Base-by-base conservation (phyloP, 2,329 filamentous ascomycete species). In the Pseudogymnoascus sp. region DNA sequence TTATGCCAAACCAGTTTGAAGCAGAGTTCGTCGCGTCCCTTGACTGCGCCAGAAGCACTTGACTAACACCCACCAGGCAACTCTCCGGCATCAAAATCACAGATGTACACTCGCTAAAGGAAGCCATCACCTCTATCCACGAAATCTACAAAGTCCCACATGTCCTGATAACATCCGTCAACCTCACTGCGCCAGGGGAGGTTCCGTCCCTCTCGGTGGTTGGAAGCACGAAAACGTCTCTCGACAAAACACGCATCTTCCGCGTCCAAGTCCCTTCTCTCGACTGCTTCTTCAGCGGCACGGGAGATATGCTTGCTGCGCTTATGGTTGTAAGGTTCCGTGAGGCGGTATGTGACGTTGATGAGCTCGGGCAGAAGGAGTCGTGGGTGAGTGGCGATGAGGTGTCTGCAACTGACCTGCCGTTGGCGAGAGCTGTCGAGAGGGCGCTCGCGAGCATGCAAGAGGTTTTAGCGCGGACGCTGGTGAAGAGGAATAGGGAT, bases 221-320 rank as follows among this genome's bases (percentile, higher is more conserved):
- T 62, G 92, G 92, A 61, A 92, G 89, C 9, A 91, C 86, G 15
- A 69, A 70, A 59, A 86, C 82, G 2, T 79, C 79, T 1, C 76
- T 80, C 60, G 83, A 84, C 66, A 79, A 79, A 41, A 85, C 93
- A 0, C 87, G 94, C n/a, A 81, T 93, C 60, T 99, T 97, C 79
- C 86, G 88, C 69, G 87, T 97, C 69, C 85, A 89, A 61, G 90
- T 97, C 62, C 92, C 93, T 0, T 84, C 88, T 29, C 86, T 97
- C 63, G 89, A 96, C 71, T 90, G 92, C 75, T 96, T 94, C 79
- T 99, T 97, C 76, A 92, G 89, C 68, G 94, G 94, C 40, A 97
- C 95, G 0, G 94, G 94, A 54, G 94, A 99, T 77, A 97, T 99
- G 93, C 97, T 99, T 71, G 93, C 92, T 31, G 93, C 93, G 6